phyloP scores from a whole-genome alignment of 331 rosid species.

The Acacia concinna region DNA sequence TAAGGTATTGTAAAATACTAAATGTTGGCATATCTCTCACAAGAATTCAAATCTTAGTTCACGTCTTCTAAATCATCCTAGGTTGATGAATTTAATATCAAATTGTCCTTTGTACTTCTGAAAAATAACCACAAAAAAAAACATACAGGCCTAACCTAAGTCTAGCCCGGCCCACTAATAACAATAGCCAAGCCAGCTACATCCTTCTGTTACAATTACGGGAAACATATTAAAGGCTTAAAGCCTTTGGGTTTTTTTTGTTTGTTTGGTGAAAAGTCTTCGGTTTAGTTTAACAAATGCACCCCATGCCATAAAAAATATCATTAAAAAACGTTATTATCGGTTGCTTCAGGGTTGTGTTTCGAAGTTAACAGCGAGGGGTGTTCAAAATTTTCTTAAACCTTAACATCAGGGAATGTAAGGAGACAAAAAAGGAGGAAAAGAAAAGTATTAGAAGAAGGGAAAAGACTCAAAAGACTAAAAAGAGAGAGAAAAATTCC shows the following conservation, averaged over 20 bases:
- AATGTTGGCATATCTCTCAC: no score
- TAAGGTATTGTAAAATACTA: fast-evolving
- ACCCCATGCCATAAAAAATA: background rate
- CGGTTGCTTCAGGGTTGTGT: background rate
- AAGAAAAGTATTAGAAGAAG: background rate
- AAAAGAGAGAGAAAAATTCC: background rate
- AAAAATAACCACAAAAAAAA: background rate
- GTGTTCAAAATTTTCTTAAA: constrained; percentile 1
- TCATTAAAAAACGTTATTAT: background rate
- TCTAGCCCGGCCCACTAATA: background rate
- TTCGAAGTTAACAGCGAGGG: background rate
- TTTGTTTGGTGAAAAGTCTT: no score
- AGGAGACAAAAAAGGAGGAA: constrained; percentile 23
- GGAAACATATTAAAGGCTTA: no score
- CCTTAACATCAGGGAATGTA: background rate
- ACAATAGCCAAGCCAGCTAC: background rate
- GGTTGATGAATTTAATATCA: no score
- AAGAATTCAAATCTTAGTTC: no score
- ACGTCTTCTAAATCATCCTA: no score
- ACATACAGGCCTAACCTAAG: background rate
- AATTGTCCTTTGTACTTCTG: background rate
- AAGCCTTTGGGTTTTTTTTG: no score
- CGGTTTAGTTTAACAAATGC: background rate
- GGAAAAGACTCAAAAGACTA: no score
- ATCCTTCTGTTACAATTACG: background rate